Base-by-base conservation (phyloP, 2,329 filamentous ascomycete species). In the Colletotrichum sp. region DNA sequence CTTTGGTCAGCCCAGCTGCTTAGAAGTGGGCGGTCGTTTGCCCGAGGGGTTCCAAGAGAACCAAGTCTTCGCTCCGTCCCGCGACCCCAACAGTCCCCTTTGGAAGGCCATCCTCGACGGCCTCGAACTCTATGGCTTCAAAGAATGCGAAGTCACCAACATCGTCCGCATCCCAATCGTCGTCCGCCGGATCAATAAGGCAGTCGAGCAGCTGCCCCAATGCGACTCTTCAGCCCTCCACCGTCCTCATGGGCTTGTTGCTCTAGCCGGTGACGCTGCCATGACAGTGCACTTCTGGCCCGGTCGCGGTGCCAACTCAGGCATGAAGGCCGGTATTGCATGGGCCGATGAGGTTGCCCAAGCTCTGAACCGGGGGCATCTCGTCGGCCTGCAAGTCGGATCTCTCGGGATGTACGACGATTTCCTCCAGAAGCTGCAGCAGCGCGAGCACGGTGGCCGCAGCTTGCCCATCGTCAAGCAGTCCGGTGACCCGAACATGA, bases 401-500 rank as follows among this genome's bases (percentile, higher is more conserved):
- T 81, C 83, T 6, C 80, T 85, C 78, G 79, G 80, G 15, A 79
- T 82, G 69, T 84, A 83, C 78, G 82, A 82, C 67, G 82, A 83
- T 43, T 85, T 85, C 74, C 82, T 84, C 77, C 77, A 82, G 70
- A 83, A 82, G 73, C 80, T 85, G 1, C 83, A 84, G 68, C 78
- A 77, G 32, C 80, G 83, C 55, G 83, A 84, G 77, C 83, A 85
- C 74, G 82, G 83, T 77, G 83, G 83, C 72, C 81, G 83, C 43
- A 84, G 82, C 55, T 81, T 85, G 7, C 82, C 83, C 2, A 84
- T 85, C 18, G 77, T 84, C 21, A 82, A 84, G 68, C 81, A 83
- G 71, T 84, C 83, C 0, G 83, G 83, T 2, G 79, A 82, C 1
- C 82, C 83, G 0, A 82, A 84, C 72, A 82, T 80, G 78, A 79